Base-by-base conservation (phyloP, 257 asterid species). In the Ballota nigra region DNA sequence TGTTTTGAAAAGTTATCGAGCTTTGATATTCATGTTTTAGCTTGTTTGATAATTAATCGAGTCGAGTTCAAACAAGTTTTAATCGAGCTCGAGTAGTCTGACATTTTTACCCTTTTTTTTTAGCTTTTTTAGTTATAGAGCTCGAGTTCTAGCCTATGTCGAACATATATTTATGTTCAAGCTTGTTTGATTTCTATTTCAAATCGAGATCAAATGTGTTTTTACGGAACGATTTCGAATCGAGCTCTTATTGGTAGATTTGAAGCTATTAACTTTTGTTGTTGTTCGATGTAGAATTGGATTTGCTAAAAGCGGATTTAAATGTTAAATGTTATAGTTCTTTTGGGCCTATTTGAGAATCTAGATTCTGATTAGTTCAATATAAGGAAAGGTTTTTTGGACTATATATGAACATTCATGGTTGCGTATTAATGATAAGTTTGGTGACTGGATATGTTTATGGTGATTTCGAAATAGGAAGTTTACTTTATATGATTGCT, bases 301-400 rank as follows among this genome's bases (percentile, higher is more conserved):
- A 24, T 52, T 63, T 29, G 4, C 60, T 65, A n/a, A 24, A 64
- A 61, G 61, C 15, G 19, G 20, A 34, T 18, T n/a, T 58, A 45
- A 45, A 66, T 55, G 62, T 66, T 34, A 24, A 61, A 47, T 33
- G 55, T 5, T 9, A 16, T 5, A n/a, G 55, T 43, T 8, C 6
- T 57, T 70, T 36, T 73, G 57, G 26, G 20, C 57, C 58, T 47
- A 43, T 6, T 15, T 70, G 51, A 53, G 29, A 20, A 63, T 24
- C 66, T 63, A 36, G 66, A 36, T 75, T 51, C 34, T 15, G 61
- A 49, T 70, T 33, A 63, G 61, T 38, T 63, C 6, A 2, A 33
- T 63, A 16, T 40, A 31, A 18, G 61, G 22, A 20, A 13, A 33
- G 64, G 36, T 41, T 59, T 38, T 45, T 58, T 34, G 12, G 29